Evolutionary conservation across 148 eudicot species (phyloP), one percentile per base, ranked within the genome.

Genomic region (Spergularia bocconei): DNA sequence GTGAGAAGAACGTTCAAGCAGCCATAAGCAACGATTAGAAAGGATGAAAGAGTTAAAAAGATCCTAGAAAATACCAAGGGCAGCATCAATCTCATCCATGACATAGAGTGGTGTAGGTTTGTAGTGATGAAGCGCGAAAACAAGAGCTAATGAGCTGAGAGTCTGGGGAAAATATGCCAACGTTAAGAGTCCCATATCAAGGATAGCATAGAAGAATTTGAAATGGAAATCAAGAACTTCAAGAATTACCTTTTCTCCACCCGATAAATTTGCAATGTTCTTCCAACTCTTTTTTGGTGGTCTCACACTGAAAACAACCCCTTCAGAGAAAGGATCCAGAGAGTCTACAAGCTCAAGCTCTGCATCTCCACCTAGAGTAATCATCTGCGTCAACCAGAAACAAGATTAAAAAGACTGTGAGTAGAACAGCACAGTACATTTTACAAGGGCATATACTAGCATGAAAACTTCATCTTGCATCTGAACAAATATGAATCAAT

Each of bases 251-350:
- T 96, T 96, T 88, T 92, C 98, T 39, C 99, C 99, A 12, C 99
- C 99, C 13, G 97, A 96, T 82, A 96, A 87, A 79, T 96, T 96
- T 61, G 98, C 93, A 79, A 92, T 96, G 69, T 91, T 91, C 78
- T 96, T 96, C 98, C 98, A 92, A 87, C 98, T 92, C 83, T 96
- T 96, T 76, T 96, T 96, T 13, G 99, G 99, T 16, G 99, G 99
- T 81, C 99, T 80, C 38, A 96, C 99, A 73, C 99, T 96, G 77
- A 96, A 96, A 68, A 96, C 99, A 69, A 96, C 97, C 61, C 99
- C 99, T 81, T 96, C 98, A 48, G 99, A 91, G 76, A 92, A 96
- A 57, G 99, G 99, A 88, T 96, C 99, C 80, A 96, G 77, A 54
- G 99, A 96, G 75, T 92, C 99, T n/a, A 96, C 97, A 67, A 96